phyloP scores from a whole-genome alignment of 2,329 filamentous ascomycete genomes.

The Aspergillus niger region DNA sequence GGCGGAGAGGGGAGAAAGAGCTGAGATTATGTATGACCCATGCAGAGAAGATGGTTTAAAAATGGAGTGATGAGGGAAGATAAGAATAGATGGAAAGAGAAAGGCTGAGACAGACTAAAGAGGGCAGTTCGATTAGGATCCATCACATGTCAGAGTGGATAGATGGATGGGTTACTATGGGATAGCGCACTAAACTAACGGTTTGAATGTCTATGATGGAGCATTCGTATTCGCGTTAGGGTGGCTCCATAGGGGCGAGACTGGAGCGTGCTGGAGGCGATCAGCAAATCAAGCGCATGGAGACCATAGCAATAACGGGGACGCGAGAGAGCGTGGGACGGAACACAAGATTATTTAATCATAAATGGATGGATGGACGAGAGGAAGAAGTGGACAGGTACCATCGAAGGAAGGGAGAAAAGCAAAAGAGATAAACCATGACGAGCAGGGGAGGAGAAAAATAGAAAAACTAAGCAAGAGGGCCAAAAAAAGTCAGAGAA shows the following conservation, averaged over 20 bases:
- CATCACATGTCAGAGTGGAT: slow-evolving; percentile 5
- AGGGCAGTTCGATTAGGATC: neutral
- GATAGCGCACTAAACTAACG: slow-evolving; percentile 1
- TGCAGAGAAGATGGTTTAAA: neutral
- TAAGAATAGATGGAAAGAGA: neutral
- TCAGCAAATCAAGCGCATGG: neutral
- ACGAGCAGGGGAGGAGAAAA: neutral
- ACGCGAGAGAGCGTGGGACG: neutral
- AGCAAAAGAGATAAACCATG: neutral
- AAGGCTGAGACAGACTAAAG: neutral
- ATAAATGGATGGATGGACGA: neutral
- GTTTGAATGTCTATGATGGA: neutral
- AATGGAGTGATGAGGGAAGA: neutral
- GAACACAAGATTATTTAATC: neutral
- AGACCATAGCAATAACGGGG: neutral
- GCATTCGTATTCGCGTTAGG: slow-evolving; percentile 3
- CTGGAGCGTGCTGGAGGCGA: neutral
- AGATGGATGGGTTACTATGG: neutral
- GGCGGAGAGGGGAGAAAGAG: neutral
- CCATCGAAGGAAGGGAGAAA: neutral
- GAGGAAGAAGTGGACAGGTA: neutral
- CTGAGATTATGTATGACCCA: neutral
- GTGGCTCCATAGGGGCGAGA: neutral
- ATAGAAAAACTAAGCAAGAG: neutral
- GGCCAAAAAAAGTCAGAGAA: neutral